Evolutionary conservation across 768 basidiomycete species (phyloP).

Genomic region (Ramaria rubella): DNA sequence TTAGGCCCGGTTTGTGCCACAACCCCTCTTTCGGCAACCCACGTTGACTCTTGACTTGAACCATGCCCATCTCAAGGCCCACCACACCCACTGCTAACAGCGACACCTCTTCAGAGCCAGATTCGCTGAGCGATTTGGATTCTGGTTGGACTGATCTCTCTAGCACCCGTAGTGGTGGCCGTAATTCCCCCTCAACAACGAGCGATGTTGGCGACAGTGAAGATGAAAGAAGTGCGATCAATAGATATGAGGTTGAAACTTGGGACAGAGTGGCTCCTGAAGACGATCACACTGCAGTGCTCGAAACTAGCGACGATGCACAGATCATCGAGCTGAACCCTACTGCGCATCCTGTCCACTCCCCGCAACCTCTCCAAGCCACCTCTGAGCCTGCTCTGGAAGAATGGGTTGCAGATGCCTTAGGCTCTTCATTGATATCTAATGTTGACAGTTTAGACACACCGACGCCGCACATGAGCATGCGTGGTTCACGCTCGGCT

Average conservation of each 20-base stretch:
- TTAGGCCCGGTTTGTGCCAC: neutral
- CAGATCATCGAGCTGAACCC: neutral
- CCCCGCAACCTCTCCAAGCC: neutral
- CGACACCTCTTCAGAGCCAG: conserved; percentile 8
- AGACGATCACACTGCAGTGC: neutral
- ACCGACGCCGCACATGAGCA: conserved; percentile 10
- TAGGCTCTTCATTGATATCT: neutral
- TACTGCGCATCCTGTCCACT: neutral
- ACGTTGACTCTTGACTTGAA: neutral
- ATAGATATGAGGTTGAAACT: neutral
- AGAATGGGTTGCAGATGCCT: neutral
- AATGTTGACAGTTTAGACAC: neutral
- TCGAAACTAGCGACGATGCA: neutral
- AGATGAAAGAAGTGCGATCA: neutral
- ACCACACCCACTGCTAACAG: conserved; percentile 5
- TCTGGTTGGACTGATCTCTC: conserved; percentile 10
- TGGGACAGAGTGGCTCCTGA: conserved; percentile 7
- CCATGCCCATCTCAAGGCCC: conserved; percentile 6
- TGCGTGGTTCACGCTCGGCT: conserved; percentile 61
- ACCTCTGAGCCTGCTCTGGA: neutral
- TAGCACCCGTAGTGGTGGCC: conserved; percentile 7
- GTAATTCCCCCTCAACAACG: neutral
- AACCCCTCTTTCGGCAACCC: neutral
- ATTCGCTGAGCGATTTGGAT: conserved; percentile 9
- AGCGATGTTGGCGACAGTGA: conserved; percentile 5